Base-by-base conservation (phyloP, 2,329 filamentous ascomycete species). In the Phoma herbarum region DNA sequence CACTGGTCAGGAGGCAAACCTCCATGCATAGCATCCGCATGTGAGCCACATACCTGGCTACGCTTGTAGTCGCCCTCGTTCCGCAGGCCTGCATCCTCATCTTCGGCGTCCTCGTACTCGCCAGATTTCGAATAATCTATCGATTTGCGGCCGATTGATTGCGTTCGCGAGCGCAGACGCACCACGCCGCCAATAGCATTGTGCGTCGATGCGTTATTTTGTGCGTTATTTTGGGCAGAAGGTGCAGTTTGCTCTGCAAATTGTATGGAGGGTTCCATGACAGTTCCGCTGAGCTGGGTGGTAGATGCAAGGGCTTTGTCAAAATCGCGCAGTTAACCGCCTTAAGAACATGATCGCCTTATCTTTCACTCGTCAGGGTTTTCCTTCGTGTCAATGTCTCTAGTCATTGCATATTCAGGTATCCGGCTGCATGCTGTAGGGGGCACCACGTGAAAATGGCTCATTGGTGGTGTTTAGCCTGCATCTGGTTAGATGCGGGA, bases 51-150 rank as follows among this genome's bases (percentile, higher is more conserved):
- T 56, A 73, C 72, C 63, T 75, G 72, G 37, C 60, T 72, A 22
- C 57, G 62, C 61, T 75, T 75, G 58, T 66, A 73, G 56, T 75
- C 72, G 20, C 63, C 56, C 52, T 67, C 71, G 54, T 70, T 65
- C 20, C 71, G 65, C 23, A 75, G 62, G 9, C 72, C 72, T n/a
- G 71, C 71, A 60, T 74, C 72, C 39, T 75, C 71, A 37, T 72
- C 69, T 59, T 71, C 65, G 20, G 64, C 64, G 56, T 68, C 62
- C 20, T 71, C 72, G 25, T 41, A 35, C 16, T 51, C 41, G 2
- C 29, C 41, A 8, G 41, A 7, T 35, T 57, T 57, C 25, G 31
- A 10, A 11, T 45, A 42, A 22, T 57, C 53, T 51, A 57, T 25
- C 14, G 53, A 57, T 31, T 44, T 57, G 46, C n/a, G 37, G 25